These are phyloP conservation scores for Acidiella bohemica DNA, from an alignment of 495 filamentous ascomycete species.

Conservation along the genomic window DNA sequence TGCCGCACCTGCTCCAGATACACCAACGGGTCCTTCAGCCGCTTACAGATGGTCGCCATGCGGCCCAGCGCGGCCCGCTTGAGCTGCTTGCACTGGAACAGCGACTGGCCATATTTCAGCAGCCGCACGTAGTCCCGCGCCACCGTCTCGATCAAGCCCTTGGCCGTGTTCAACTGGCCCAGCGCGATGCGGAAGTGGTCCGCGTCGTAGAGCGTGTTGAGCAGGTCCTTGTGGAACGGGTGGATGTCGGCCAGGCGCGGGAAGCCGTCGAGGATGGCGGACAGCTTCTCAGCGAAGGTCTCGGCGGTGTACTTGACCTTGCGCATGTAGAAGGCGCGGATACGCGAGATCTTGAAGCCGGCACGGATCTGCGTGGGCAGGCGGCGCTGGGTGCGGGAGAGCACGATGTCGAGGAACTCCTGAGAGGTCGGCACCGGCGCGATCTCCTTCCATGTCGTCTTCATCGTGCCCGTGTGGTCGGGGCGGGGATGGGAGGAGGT, in stretches of 20 bases:
- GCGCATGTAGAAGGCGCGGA: conserved; percentile 88
- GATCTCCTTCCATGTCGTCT: conserved; percentile 67
- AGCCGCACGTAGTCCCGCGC: conserved; percentile 86
- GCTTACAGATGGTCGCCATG: conserved; percentile 91
- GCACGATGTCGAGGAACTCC: conserved; percentile 94
- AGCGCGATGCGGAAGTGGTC: conserved; percentile 97
- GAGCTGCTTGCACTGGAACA: conserved; percentile 92
- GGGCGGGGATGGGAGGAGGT: background rate
- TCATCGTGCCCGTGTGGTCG: conserved; percentile 35
- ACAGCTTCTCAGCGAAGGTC: conserved; percentile 89
- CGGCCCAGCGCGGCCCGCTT: conserved; percentile 80
- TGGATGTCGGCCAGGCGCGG: conserved; percentile 91
- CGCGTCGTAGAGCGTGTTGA: conserved; percentile 84
- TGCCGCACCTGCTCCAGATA: conserved; percentile 98
- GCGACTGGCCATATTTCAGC: conserved; percentile 86
- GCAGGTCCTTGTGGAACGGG: conserved; percentile 83
- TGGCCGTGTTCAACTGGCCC: conserved; percentile 88
- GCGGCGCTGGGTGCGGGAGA: conserved; percentile 85
- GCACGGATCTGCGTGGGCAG: conserved; percentile 90
- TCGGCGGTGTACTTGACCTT: conserved; percentile 99
- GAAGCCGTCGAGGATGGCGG: conserved; percentile 79
- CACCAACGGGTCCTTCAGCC: conserved; percentile 80
- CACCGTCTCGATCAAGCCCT: conserved; percentile 91
- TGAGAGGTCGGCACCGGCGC: conserved; percentile 82
- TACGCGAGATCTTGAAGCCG: conserved; percentile 93